Evolutionary conservation across 2,329 filamentous ascomycete species (phyloP).

Genomic region (Didymella keratinophila): DNA sequence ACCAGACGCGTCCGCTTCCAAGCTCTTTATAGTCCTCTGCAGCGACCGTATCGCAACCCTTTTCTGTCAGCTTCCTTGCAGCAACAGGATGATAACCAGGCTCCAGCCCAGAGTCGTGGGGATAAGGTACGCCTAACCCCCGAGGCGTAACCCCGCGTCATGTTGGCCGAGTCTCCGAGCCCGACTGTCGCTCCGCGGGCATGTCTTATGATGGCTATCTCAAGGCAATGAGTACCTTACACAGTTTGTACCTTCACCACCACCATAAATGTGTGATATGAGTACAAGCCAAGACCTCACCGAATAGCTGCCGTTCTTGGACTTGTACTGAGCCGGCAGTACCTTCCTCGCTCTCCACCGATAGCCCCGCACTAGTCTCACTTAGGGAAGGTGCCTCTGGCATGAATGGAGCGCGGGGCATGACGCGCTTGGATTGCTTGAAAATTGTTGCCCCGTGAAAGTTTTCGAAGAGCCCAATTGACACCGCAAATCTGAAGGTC

Average conservation of each 20-base stretch:
- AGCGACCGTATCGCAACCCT: neutral
- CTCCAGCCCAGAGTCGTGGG: conserved; percentile 4
- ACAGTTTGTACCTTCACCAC: neutral
- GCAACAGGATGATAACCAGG: conserved; percentile 8
- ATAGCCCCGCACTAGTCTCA: conserved; percentile 6
- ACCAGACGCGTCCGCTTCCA: neutral
- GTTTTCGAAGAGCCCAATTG: conserved; percentile 31
- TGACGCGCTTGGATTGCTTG: conserved; percentile 32
- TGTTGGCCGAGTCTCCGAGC: neutral
- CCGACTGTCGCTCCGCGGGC: neutral
- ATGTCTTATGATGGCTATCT: neutral
- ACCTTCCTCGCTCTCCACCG: conserved; percentile 13
- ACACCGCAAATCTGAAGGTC: conserved; percentile 34
- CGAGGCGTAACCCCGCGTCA: conserved; percentile 10
- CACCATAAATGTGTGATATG: neutral
- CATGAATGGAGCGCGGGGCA: conserved; percentile 23
- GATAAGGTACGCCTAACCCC: conserved; percentile 10
- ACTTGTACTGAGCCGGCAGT: conserved; percentile 18
- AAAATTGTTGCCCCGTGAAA: conserved; percentile 34
- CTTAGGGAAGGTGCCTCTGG: neutral
- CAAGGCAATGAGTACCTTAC: neutral
- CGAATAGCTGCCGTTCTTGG: conserved; percentile 10
- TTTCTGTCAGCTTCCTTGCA: conserved; percentile 2
- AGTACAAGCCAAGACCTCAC: neutral
- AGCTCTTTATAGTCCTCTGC: neutral